Evolutionary conservation across 2,329 filamentous ascomycete species (phyloP), one percentile per base, ranked within the genome.

Genomic region (Chalaropsis thielavioides): DNA sequence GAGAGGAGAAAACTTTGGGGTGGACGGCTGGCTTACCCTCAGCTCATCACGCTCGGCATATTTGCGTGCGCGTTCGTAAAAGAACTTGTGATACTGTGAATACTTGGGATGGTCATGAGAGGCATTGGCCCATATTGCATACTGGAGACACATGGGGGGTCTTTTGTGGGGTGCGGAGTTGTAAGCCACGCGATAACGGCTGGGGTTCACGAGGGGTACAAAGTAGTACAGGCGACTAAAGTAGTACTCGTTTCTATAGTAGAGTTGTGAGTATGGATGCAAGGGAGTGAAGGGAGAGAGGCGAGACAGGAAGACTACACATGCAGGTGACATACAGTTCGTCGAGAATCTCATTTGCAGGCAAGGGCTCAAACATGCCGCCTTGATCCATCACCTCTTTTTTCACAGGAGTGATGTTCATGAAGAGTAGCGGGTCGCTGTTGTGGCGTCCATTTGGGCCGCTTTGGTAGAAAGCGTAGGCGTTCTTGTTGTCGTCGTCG

Each of bases 31-130:
- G 22, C 74, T 64, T 69, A 80, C 81, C 75, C 85, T 90, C 84
- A 96, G 87, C 75, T 96, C 90, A 69, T 95, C 90, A 43, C 82
- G 78, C 69, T 96, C 87, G 0, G 87, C 80, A 71, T 96, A 96
- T 69, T 92, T 91, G 38, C 92, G 82, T 3, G 91, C 83, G 51
- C 90, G 82, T 62, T 83, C 81, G 72, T 96, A 96, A 70, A 96
- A 92, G 60, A 92, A 81, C 7, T 88, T 85, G 67, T 90, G 84
- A 46, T 90, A 82, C 8, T 77, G 76, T 7, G 81, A 78, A 71
- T 95, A 95, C 71, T 90, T 90, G 49, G 88, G 81, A 40, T 86
- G 83, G 1, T 86, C 79, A 15, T 83, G 82, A 4, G 90, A 84
- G 8, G 89, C 89, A 70, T 89, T 77, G n/a, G 86, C 83, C 90